Evolutionary conservation across 2,329 filamentous ascomycete genomes (phyloP), one percentile per base, ranked within the genome.

Genomic region (Esteya vermicola): DNA sequence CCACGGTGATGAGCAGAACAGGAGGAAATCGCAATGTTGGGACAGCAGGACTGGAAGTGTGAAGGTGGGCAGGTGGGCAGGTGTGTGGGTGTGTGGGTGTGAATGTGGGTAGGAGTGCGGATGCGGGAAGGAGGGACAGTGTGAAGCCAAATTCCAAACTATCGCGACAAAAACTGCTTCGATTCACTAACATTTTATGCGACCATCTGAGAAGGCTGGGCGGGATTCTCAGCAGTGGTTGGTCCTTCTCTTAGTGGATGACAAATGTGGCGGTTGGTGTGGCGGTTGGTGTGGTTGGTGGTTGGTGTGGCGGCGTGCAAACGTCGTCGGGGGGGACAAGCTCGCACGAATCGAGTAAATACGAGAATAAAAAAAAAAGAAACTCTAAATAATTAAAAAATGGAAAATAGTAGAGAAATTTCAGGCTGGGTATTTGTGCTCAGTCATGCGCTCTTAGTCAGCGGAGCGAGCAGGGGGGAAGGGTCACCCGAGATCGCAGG

Each of bases 351-450:
- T 16, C 18, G 14, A 31, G 28, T 14, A 16, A 16, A 13, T 26
- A 13, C 9, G 28, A 21, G 32, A 20, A 40, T 33, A 28, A 32
- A 19, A 16, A 21, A 40, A 33, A 27, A 8, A 35, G 38, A 38
- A 31, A 31, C n/a, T 16, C 4, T 31, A 31, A 31, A 31, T 19
- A 55, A 51, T 48, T 52, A 51, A 52, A 53, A 54, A 54, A 55
- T 50, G 39, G 37, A 36, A 50, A 47, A 38, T 45, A 51, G 49
- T 47, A 42, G 4, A 18, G 22, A 31, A 18, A n/a, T 10, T 18
- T 31, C n/a, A n/a, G n/a, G n/a, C n/a, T 16, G 14, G 25, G 36
- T 33, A 36, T 25, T 35, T 30, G 38, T 31, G 36, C 20, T 33
- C 19, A 23, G 18, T 2, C 13, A 16, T 32, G 31, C 18, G 27